These are phyloP conservation scores for Neurospora sp. DNA, from an alignment of 2,329 filamentous ascomycete genomes.

Conservation along the genomic window DNA sequence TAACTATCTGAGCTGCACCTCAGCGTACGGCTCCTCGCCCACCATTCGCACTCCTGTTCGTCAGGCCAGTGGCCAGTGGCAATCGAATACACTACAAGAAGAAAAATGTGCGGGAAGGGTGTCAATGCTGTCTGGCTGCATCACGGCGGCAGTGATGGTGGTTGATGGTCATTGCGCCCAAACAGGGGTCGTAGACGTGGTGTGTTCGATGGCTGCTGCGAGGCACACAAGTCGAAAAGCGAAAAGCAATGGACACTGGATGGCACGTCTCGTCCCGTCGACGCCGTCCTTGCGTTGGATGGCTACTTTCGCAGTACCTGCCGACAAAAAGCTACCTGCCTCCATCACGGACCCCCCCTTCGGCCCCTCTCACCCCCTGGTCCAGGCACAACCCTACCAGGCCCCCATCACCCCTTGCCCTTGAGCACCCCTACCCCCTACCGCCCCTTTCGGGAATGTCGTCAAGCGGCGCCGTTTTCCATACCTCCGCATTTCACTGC, in stretches of 20 bases:
- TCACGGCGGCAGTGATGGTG: neutral
- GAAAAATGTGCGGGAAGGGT: neutral
- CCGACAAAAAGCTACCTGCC: neutral
- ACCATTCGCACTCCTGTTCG: neutral
- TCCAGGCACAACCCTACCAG: neutral
- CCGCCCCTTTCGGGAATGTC: constrained; percentile 20
- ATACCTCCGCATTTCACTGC: constrained; percentile 16
- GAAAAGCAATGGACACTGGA: neutral
- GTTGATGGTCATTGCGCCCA: neutral
- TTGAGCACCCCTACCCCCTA: neutral
- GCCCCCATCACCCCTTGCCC: neutral
- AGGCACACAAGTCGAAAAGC: neutral
- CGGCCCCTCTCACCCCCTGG: neutral
- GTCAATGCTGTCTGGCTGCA: neutral
- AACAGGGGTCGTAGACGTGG: neutral
- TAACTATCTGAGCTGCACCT: neutral
- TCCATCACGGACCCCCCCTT: neutral
- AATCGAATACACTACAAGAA: neutral
- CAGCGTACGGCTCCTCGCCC: neutral
- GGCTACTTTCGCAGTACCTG: neutral
- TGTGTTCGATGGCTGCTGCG: neutral
- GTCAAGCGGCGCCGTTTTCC: constrained; percentile 17
- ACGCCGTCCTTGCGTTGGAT: neutral
- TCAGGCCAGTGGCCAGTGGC: neutral
- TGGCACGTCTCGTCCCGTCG: neutral